Percentiles rank a stretch among this genome's conserved stretches.
These are phyloP conservation scores for Thelonectria discophora DNA, from an alignment of 2,329 filamentous ascomycete genomes.

Conservation along the genomic window DNA sequence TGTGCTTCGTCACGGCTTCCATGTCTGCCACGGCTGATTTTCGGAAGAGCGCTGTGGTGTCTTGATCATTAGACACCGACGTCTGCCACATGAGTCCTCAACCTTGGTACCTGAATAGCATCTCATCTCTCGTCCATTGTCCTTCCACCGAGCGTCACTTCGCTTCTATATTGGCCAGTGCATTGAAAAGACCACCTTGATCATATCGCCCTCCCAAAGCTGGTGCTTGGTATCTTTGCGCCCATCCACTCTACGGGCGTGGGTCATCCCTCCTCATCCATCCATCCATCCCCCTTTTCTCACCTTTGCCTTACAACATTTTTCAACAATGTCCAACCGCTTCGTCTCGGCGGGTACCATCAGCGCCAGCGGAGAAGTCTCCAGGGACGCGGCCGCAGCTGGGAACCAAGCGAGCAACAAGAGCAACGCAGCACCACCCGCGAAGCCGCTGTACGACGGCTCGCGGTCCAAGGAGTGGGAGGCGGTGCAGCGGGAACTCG, in stretches of 20 bases:
- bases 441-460: conserved; percentile 32
- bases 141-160: conserved; percentile 47
- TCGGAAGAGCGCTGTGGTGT: conserved; percentile 11
- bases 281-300: background rate
- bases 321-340: conserved; percentile 57
- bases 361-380: conserved; percentile 35
- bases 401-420: conserved; percentile 25
- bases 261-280: no score
- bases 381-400: conserved; percentile 30
- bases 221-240: no score
- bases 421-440: conserved; percentile 8
- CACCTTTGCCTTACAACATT: background rate
- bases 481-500: conserved; percentile 70
- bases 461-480: conserved; percentile 64
- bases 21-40: conserved; percentile 15
- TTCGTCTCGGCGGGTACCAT: conserved; percentile 67
- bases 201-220: no score
- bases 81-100: background rate
- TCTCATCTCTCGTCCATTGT: conserved; percentile 36
- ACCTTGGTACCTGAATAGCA: background rate
- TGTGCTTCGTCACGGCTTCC: background rate
- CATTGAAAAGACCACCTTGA: background rate
- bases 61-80: background rate
- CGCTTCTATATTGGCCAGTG: background rate
- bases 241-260: no score